Conservation (phyloP, 1,284 basidiomycete genomes). For the Fomitopsis schrenkii region DNA sequence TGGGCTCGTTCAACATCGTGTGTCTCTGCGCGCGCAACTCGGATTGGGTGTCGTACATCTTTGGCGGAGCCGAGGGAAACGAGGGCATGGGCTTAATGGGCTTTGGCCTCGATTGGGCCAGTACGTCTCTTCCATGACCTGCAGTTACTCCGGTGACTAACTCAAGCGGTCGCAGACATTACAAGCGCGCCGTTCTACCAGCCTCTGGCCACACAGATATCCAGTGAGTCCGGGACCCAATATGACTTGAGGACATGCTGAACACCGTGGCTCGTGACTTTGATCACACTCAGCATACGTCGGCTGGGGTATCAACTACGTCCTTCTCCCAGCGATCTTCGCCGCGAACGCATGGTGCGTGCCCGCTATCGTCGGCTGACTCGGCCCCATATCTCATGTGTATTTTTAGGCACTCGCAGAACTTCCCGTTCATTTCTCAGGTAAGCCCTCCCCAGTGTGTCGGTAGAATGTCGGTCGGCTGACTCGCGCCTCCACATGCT, state of each 20-base stretch:
- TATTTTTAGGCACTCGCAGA: conserved; percentile 6
- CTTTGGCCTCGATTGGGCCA: conserved; percentile 46
- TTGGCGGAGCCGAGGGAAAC: conserved; percentile 41
- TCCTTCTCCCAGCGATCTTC: conserved; percentile 7
- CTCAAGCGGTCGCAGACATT: neutral
- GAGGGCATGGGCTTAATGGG: conserved; percentile 44
- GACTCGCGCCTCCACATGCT: neutral
- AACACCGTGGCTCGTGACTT: too few relatives aligned
- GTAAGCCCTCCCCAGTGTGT: neutral
- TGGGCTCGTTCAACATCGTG: conserved; percentile 11
- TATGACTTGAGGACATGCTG: neutral
- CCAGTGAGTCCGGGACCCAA: neutral
- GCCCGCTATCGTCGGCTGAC: neutral
- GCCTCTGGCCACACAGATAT: conserved; percentile 8
- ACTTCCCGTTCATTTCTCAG: conserved; percentile 11
- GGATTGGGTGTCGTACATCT: conserved; percentile 34
- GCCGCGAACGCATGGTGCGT: conserved; percentile 4
- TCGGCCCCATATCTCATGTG: neutral
- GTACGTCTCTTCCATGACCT: neutral
- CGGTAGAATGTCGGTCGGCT: neutral
- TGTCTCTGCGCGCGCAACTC: conserved; percentile 8
- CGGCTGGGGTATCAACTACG: conserved; percentile 10
- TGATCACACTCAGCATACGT: neutral
- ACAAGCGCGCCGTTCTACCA: conserved; percentile 9
- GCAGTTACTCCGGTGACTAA: neutral